Conservation (phyloP, 148 eudicot species). For the Chenopodium suecicum region DNA sequence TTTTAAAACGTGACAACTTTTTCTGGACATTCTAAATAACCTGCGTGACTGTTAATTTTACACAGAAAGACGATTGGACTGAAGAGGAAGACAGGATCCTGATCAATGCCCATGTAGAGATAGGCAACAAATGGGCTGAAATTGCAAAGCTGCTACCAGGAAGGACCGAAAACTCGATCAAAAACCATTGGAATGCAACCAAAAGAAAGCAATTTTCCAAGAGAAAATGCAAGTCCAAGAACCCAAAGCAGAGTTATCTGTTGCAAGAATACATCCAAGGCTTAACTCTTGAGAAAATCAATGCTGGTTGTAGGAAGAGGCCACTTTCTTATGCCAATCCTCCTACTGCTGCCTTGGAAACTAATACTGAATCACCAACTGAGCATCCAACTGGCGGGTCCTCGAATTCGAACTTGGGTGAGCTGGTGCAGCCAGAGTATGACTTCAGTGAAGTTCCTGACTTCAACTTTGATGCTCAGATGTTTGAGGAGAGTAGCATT, state of each 20-base stretch:
- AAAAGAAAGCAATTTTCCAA: constrained; percentile 70
- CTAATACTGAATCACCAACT: background rate
- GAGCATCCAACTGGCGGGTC: background rate
- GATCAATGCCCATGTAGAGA: constrained; percentile 54
- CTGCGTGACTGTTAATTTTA: background rate
- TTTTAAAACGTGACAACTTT: too few relatives aligned
- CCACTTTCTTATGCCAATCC: constrained; percentile 2
- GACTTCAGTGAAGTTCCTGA: constrained; percentile 48
- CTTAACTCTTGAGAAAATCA: constrained; percentile 49
- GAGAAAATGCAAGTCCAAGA: constrained; percentile 57
- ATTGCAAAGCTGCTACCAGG: constrained; percentile 73
- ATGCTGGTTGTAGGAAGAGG: constrained; percentile 48
- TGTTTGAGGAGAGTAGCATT: constrained; percentile 49
- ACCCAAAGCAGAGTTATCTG: constrained; percentile 55
- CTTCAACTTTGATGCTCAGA: constrained; percentile 39
- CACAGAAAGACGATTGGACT: constrained; percentile 83
- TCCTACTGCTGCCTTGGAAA: background rate
- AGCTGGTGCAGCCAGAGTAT: constrained; percentile 33
- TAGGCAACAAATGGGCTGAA: constrained; percentile 93
- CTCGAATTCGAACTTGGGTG: constrained; percentile 13
- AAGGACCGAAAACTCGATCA: constrained; percentile 82
- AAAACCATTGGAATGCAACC: constrained; percentile 94
- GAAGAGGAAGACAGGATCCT: constrained; percentile 79
- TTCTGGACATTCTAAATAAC: too few relatives aligned
- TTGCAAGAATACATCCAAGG: constrained; percentile 72